Evolutionary conservation across 2,329 filamentous ascomycete genomes (phyloP).

Genomic region (Nothomitra cinnamomea): DNA sequence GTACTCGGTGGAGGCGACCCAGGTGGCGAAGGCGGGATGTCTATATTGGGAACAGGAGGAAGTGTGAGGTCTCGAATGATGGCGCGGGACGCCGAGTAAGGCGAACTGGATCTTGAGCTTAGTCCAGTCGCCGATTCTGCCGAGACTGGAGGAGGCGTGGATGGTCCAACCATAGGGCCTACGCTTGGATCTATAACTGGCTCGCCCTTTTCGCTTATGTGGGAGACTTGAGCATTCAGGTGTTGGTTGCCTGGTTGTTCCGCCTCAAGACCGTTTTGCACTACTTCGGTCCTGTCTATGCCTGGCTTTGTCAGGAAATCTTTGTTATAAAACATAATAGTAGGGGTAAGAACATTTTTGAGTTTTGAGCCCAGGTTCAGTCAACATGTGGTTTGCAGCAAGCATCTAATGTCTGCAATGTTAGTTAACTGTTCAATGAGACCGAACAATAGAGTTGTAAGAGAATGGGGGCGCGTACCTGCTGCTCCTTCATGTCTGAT

Average conservation of each 20-base stretch:
- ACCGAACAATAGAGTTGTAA: neutral
- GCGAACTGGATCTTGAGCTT: slow-evolving; percentile 32
- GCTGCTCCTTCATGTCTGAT: slow-evolving; percentile 1
- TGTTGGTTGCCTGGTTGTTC: neutral
- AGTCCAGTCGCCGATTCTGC: slow-evolving; percentile 6
- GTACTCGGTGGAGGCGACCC: slow-evolving; percentile 35
- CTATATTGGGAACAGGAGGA: slow-evolving; percentile 51
- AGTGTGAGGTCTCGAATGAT: slow-evolving; percentile 56
- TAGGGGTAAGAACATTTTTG: neutral
- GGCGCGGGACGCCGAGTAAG: slow-evolving; percentile 48
- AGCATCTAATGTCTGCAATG: neutral
- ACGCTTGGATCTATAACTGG: slow-evolving; percentile 6
- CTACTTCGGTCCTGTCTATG: neutral
- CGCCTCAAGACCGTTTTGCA: neutral
- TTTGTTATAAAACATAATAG: neutral
- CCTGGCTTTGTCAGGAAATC: neutral
- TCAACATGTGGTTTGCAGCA: neutral
- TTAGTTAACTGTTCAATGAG: neutral
- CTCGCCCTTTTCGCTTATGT: neutral
- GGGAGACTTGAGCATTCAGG: neutral
- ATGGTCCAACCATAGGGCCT: slow-evolving; percentile 15
- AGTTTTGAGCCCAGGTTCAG: neutral
- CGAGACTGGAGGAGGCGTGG: slow-evolving; percentile 8
- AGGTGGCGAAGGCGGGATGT: slow-evolving; percentile 58
- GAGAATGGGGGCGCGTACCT: neutral